A percentile compares a stretch with the other conserved stretches of the same genome.
These are phyloP conservation scores for Chenopodium formosanum DNA, from an alignment of 148 eudicot genomes.

Conservation along the genomic window DNA sequence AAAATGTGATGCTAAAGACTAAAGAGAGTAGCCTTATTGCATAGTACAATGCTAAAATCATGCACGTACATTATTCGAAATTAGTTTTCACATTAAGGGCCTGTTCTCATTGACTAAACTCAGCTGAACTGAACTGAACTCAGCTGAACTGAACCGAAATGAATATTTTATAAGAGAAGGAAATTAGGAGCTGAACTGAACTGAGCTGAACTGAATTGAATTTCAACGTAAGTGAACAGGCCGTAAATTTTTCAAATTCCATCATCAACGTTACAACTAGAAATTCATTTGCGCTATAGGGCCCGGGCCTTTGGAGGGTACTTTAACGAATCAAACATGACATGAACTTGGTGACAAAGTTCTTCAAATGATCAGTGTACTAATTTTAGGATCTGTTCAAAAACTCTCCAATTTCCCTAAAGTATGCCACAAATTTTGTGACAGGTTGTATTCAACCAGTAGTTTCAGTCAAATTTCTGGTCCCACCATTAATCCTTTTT, in stretches of 20 bases:
- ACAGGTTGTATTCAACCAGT: not conserved
- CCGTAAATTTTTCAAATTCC: too few species aligned
- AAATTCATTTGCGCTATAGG: too few species aligned
- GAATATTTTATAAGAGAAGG: too few species aligned
- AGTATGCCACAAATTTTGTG: slow-evolving; percentile 7
- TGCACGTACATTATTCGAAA: not conserved
- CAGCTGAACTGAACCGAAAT: too few species aligned
- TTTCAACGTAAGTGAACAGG: too few species aligned
- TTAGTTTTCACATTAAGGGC: not conserved
- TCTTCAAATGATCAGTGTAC: not conserved
- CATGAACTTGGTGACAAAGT: not conserved
- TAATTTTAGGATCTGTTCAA: too few species aligned
- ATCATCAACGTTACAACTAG: too few species aligned
- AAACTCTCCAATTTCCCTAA: not conserved
- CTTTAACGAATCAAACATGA: slow-evolving; percentile 3
- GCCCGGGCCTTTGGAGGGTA: not conserved
- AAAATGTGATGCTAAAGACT: not conserved
- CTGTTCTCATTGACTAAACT: too few species aligned
- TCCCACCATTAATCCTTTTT: not conserved
- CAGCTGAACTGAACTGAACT: too few species aligned
- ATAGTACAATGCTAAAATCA: not conserved
- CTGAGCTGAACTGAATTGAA: too few species aligned
- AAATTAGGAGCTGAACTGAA: too few species aligned
- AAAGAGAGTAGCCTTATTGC: not conserved
- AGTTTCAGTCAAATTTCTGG: not conserved